Conservation (phyloP, 306 rosid genomes). For the Vigna angularis region DNA sequence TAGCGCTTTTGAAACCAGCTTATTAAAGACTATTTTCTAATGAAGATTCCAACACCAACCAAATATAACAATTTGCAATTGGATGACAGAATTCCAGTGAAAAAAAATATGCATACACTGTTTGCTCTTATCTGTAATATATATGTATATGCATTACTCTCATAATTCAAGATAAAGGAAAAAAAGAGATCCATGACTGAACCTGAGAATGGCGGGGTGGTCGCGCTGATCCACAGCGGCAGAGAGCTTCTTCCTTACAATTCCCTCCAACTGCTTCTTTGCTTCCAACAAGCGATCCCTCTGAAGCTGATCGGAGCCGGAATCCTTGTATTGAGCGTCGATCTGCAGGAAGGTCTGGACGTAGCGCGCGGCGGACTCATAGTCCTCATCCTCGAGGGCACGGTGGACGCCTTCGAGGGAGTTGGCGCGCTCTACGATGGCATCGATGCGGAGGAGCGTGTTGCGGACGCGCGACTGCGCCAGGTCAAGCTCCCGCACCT, state of each 20-base stretch:
- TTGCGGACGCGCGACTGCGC: slow-evolving; percentile 87
- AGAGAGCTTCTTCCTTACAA: slow-evolving; percentile 76
- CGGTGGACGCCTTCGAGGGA: slow-evolving; percentile 77
- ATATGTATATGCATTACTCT: background rate
- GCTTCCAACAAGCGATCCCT: slow-evolving; percentile 68
- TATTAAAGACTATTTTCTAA: too few species aligned
- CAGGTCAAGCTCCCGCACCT: slow-evolving; percentile 92
- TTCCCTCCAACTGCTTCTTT: slow-evolving; percentile 74
- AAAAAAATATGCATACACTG: too few species aligned
- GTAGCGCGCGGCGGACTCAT: slow-evolving; percentile 68
- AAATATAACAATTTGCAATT: background rate
- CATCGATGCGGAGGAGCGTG: slow-evolving; percentile 84
- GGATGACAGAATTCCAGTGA: background rate
- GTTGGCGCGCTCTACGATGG: slow-evolving; percentile 77
- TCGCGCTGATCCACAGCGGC: slow-evolving; percentile 85
- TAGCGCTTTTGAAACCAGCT: too few species aligned
- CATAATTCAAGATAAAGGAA: background rate
- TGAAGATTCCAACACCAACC: background rate
- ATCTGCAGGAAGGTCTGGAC: slow-evolving; percentile 75
- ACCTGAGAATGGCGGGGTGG: slow-evolving; percentile 58
- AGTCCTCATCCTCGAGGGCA: slow-evolving; percentile 76
- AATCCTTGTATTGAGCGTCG: slow-evolving; percentile 75
- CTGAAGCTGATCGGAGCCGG: slow-evolving; percentile 86
- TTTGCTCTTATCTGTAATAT: too few species aligned
- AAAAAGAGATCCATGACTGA: background rate